Base-by-base conservation (phyloP, 2,329 filamentous ascomycete species). In the Clonostachys chloroleuca region DNA sequence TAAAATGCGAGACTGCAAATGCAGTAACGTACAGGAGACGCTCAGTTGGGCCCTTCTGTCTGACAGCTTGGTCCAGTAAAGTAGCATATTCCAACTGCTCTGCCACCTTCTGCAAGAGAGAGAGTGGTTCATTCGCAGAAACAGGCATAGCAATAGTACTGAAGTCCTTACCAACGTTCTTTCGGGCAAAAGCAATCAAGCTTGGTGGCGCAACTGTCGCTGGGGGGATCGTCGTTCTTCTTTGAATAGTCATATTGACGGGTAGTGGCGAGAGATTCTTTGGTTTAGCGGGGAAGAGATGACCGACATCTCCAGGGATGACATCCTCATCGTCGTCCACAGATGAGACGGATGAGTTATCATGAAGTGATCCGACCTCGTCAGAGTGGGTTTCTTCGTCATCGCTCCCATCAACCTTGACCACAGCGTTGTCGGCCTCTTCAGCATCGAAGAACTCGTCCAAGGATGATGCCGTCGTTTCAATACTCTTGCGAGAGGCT, bases 101-200 rank as follows among this genome's bases (percentile, higher is more conserved):
- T 1, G 92, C 87, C 5, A 92, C 79, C 51, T 92, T 86, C 64
- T 99, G 94, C 6, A 97, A 75, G 12, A 95, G 71, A 0, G 92
- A 96, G 2, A 85, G 81, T 0, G 94, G 94, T 63, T 99, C 94
- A 65, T 99, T 99, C 20, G 92, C 86, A 5, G 92, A 95, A 1
- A 96, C 94, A 0, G 94, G 94, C 92, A 97, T 97, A 43, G 90
- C 92, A 54, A 99, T 95, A 4, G 91, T 95, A 50, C 90, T 96
- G 43, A 99, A 74, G 66, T 99, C 94, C 66, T 99, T 99, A 61
- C 94, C 94, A 10, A 97, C 94, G 57, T 99, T 99, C 67, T 97
- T 99, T 55, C 94, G 84, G 34, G 97, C 77, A 64, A 97, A 96
- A 0, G 89, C 89, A 54, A 99, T 96, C 46, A 99, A 73, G 63